Evolutionary conservation across 805 yeast genomes (phyloP), one percentile per base, ranked within the genome.

Genomic region (Komagataella phaffii): DNA sequence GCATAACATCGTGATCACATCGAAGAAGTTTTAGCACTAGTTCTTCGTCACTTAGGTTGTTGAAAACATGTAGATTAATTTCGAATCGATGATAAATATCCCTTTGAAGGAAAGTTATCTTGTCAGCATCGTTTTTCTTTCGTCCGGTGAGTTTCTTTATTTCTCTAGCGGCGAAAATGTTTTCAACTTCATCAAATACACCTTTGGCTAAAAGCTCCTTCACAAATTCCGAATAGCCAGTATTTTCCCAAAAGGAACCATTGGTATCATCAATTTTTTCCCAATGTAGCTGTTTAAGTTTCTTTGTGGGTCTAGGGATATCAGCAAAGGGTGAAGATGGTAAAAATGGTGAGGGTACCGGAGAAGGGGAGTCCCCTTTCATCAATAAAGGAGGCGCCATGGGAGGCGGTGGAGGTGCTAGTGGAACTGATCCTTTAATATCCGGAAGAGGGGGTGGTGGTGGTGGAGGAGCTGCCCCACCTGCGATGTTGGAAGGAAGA

Each of bases 221-320:
- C 2, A 85, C 79, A 46, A 80, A 67, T 18, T 72, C 73, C 2
- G 74, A 76, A 19, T 83, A 80, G 45, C 82, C 79, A 36, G 80
- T 73, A 24, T 77, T 75, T 17, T 80, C 76, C 98, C 99, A 91
- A 54, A 93, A 85, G 0, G 98, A 90, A 47, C 83, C 79, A 50
- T 83, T 85, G 18, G 93, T 84, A 53, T 81, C 76, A 40, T 91
- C 96, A 44, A 95, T 74, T 61, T 86, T 88, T 58, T 91, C 96
- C 98, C 98, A 95, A 64, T 93, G 99, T 72, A 93, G 76, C 64
- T 91, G 99, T 64, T 95, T 93, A 56, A 93, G 75, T 62, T 85
- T 87, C 53, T 79, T 74, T 60, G 79, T 81, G 3, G 95, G 90
- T 55, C 88, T 71, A 24, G 85, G 86, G 54, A 75, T 74, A 49